Conservation (phyloP, 1,284 basidiomycete genomes). For the Leccinum pallidistipes region DNA sequence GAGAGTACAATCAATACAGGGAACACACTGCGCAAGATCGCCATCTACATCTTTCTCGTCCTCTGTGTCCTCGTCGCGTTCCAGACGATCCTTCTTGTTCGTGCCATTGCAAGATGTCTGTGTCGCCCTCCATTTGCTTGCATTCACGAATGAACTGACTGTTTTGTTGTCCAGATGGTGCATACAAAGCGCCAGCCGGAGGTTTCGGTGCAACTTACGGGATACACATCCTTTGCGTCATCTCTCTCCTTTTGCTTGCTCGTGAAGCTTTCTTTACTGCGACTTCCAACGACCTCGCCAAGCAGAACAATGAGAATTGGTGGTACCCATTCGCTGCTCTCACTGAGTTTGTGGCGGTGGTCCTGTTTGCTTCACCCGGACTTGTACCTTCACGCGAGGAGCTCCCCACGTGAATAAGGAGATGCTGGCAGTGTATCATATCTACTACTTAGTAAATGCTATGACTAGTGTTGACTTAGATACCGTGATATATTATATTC, state of each 20-base stretch:
- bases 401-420: constrained; percentile 21
- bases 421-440: neutral
- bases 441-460: neutral
- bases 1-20: constrained; percentile 19
- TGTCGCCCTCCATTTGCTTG: neutral
- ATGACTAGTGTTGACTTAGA: neutral
- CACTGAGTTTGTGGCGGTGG: constrained; percentile 44
- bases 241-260: constrained; percentile 41
- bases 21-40: constrained; percentile 34
- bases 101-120: constrained; percentile 26
- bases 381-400: constrained; percentile 41
- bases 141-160: constrained; percentile 3
- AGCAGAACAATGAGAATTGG: constrained; percentile 40
- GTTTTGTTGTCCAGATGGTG: constrained; percentile 16
- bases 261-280: constrained; percentile 43
- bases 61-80: constrained; percentile 42
- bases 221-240: constrained; percentile 36
- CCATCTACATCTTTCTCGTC: constrained; percentile 47
- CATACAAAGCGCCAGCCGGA: constrained; percentile 18
- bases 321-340: constrained; percentile 50
- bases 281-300: constrained; percentile 31
- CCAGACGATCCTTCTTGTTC: constrained; percentile 38
- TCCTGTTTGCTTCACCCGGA: constrained; percentile 42
- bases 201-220: constrained; percentile 37
- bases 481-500: neutral